These are phyloP conservation scores for Pichia norvegensis DNA, from an alignment of 1,139 yeast genomes.

Conservation along the genomic window DNA sequence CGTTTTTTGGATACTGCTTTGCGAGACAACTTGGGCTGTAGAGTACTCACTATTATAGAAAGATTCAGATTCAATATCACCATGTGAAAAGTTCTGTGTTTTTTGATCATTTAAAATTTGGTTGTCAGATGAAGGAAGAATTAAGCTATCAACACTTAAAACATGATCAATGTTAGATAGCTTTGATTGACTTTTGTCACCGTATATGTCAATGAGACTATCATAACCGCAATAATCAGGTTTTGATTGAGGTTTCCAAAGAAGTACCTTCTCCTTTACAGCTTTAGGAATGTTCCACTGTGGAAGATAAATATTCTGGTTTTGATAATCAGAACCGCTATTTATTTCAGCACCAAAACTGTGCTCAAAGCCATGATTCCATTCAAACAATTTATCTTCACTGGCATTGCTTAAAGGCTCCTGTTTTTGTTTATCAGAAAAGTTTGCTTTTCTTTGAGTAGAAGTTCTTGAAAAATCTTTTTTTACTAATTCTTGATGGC, in stretches of 20 bases:
- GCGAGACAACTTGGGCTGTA: background rate
- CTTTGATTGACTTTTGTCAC: background rate
- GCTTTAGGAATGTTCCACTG: background rate
- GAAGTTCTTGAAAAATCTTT: too few relatives aligned
- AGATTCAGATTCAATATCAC: background rate
- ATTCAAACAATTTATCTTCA: background rate
- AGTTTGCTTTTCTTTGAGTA: too few relatives aligned
- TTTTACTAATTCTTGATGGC: too few relatives aligned
- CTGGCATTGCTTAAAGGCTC: background rate
- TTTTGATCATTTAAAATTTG: background rate
- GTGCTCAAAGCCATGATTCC: background rate
- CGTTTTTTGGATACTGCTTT: conserved; percentile 1
- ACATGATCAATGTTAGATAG: background rate
- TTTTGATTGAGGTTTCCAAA: background rate
- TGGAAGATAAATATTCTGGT: background rate
- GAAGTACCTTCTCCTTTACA: background rate
- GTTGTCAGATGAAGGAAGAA: background rate
- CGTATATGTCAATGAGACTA: background rate
- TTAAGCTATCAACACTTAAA: background rate
- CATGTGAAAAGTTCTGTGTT: background rate
- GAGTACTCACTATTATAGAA: background rate
- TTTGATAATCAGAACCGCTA: background rate
- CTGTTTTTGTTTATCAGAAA: too few relatives aligned
- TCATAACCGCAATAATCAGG: background rate
- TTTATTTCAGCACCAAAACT: background rate